phyloP scores from a whole-genome alignment of 345 rosid species.

The Syzygium jambos region DNA sequence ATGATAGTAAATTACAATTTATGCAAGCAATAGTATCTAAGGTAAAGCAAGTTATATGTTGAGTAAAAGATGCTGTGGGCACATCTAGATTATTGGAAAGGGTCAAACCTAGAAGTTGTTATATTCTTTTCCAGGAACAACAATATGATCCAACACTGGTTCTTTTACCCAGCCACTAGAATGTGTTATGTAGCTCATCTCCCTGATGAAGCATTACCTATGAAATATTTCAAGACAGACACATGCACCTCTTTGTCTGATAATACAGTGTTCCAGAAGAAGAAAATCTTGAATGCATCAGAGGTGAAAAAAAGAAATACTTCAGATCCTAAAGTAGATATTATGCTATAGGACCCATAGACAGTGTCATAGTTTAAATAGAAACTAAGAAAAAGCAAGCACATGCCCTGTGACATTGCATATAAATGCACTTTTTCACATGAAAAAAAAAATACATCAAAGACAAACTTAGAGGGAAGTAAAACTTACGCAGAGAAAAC shows the following conservation, averaged over 20 bases:
- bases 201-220: not conserved
- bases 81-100: not conserved
- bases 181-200: not conserved
- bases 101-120: not conserved
- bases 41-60: not conserved
- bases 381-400: not conserved
- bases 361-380: not conserved
- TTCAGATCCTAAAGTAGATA: not conserved
- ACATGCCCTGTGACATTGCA: not conserved
- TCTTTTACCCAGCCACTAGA: not conserved
- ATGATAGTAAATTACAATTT: not conserved
- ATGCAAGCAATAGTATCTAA: not conserved
- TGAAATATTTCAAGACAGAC: not conserved
- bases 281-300: not conserved
- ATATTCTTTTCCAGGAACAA: not conserved
- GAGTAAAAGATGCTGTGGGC: not conserved
- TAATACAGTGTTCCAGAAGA: not conserved
- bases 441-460: not conserved
- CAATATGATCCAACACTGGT: not conserved
- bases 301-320: not conserved
- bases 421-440: not conserved
- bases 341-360: not conserved
- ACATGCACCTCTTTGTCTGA: not conserved
- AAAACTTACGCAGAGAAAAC: conserved; percentile 74
- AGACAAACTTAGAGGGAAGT: conserved; percentile 8